Evolutionary conservation across 345 rosid species (phyloP).

Genomic region (Rhizophora apiculata): DNA sequence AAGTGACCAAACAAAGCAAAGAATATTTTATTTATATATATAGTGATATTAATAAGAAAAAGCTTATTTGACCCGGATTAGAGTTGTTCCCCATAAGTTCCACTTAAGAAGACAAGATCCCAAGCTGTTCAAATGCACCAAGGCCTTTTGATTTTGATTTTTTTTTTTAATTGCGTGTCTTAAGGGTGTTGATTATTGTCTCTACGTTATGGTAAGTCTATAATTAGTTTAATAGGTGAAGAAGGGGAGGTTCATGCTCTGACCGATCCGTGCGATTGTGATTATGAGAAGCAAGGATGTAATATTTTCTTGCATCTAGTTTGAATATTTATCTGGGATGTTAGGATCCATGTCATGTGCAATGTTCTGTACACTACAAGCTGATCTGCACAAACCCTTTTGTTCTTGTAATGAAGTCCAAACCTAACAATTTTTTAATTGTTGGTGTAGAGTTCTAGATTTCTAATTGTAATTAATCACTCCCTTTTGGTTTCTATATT

Average conservation of each 20-base stretch:
- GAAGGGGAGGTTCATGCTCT: background rate
- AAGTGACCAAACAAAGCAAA: slow-evolving; percentile 5
- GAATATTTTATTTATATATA: background rate
- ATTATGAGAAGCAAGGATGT: no score
- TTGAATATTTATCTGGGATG: slow-evolving; percentile 2
- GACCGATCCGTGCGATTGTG: background rate
- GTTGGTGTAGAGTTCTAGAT: no score
- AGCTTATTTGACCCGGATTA: slow-evolving; percentile 10
- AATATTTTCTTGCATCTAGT: no score
- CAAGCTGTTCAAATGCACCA: background rate
- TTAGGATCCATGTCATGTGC: slow-evolving; percentile 19
- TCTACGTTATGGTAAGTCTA: background rate
- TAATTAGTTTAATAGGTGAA: no score
- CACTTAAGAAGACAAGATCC: no score
- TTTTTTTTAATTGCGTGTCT: background rate
- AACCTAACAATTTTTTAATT: no score
- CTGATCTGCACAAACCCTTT: no score
- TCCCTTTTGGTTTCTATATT: no score
- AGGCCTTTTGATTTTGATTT: background rate
- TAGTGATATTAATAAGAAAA: background rate
- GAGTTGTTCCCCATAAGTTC: background rate
- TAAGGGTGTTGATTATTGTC: background rate
- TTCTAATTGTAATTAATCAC: no score
- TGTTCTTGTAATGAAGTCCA: background rate
- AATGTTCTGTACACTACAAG: background rate